Evolutionary conservation across 2,329 filamentous ascomycete genomes (phyloP).

Genomic region (Apiospora sp.): DNA sequence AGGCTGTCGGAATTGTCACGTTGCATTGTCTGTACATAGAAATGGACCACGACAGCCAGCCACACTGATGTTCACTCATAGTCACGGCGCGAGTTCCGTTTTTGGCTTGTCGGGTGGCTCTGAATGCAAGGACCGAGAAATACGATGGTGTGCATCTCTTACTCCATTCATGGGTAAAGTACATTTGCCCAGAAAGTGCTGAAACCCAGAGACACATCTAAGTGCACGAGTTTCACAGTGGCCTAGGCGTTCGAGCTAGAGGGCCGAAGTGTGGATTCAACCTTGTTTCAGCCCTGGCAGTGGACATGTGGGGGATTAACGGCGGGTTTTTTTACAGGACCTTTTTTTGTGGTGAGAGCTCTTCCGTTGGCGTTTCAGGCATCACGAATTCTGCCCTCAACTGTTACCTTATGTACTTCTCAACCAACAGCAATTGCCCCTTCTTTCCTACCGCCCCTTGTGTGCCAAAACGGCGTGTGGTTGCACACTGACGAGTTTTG

Average conservation of each 20-base stretch:
- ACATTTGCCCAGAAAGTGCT: neutral
- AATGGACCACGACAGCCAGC: neutral
- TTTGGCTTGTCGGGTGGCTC: neutral
- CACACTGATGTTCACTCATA: neutral
- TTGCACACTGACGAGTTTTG: neutral
- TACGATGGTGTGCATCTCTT: neutral
- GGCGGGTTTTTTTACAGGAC: neutral
- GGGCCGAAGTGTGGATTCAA: neutral
- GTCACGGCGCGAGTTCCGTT: neutral
- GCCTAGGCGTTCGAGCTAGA: neutral
- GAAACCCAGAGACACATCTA: neutral
- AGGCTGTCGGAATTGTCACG: neutral
- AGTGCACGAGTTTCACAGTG: conserved; percentile 17
- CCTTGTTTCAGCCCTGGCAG: conserved; percentile 20
- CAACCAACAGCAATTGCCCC: neutral
- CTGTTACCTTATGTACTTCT: neutral
- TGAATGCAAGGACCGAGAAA: too few species aligned
- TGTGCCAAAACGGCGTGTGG: neutral
- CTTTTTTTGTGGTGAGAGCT: neutral
- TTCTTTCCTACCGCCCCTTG: neutral
- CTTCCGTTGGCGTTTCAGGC: conserved; percentile 2
- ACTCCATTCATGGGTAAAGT: neutral
- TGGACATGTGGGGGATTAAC: conserved; percentile 11
- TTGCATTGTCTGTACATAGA: neutral
- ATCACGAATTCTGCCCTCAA: neutral